Evolutionary conservation across 139 green algal species (phyloP), one percentile per base, ranked within the genome.

Genomic region (Tetradesmus lagerheimii): DNA sequence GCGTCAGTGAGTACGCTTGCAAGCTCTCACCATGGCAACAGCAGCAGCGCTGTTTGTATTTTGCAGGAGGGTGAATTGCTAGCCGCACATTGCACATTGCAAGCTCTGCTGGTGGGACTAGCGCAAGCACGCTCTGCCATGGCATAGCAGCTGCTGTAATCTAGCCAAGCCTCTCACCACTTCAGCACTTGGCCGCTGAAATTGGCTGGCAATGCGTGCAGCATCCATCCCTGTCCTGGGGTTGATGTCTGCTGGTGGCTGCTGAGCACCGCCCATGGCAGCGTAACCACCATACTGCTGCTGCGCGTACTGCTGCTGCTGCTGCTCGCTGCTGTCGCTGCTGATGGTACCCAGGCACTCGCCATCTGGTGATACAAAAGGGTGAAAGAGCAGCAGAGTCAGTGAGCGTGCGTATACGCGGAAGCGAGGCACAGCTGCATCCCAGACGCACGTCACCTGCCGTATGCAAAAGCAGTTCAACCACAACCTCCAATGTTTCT

Each of bases 201-300:
- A 88, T 39, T 77, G 64, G 64, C 38, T 20, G 15, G 75, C 43
- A n/a, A 94, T 89, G 18, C 93, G 92, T 3, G 80, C 87, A 25
- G 91, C 85, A 23, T 90, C 86, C 41, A 91, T 92, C 78, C 97
- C 95, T 8, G 79, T 91, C 71, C 90, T 84, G 67, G 45, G 43
- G 45, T 74, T 11, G 89, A 93, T 93, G 93, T 94, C 86, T 71
- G 57, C 57, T 31, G 57, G 57, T n/a, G 57, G 25, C 57, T 71
- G 57, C 78, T 25, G 29, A 16, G 35, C 12, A 25, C 39, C 4
- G 83, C 86, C n/a, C 86, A 77, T 41, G 18, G 85, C 31, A 71
- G 67, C 41, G 45, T 81, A 82, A 2, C 67, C 57, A 50, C 80
- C 79, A 31, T 86, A 50, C 29, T 74, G 75, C 57, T 71, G 57